Base-by-base conservation (phyloP, 1,284 basidiomycete species). In the Cryptococcus wingfieldii region DNA sequence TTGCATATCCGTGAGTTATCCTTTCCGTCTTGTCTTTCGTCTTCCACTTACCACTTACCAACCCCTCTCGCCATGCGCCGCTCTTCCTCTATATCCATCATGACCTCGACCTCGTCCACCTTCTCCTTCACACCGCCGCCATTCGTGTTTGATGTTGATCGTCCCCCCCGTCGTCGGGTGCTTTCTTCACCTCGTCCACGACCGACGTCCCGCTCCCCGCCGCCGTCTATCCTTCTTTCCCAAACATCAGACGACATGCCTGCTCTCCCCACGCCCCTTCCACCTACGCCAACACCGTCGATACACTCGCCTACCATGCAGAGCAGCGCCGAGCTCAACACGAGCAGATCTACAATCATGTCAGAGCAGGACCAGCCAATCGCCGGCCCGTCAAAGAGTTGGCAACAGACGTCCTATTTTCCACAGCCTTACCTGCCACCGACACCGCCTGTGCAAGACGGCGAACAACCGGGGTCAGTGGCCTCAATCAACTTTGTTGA, bases 261-360 rank as follows among this genome's bases (percentile, higher is more conserved):
- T 31, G 55, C 56, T 51, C 39, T 63, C 25, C 57, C 54, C 6
- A 39, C 54, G 5, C 54, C 43, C 31, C 55, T 65, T 46, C 68
- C 68, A 16, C 66, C 68, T 25, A 71, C 69, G 43, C 69, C 69
- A 12, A 45, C 63, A 38, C 64, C 69, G 7, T 71, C 68, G 1
- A 50, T 67, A 12, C 58, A 56, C 47, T 56, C 58, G 9, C 64
- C 67, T 10, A 55, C 58, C 5, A 55, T 54, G 13, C 56, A 55
- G 19, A 48, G 48, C 43, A 48, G 38, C 28, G 56, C 43, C 45
- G 39, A 31, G 27, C 39, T 46, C 39, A 45, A 27, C 55, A 39
- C 39, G 13, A 38, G 4, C 50, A 44, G 16, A 39, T 43, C 4
- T 16, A 39, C 31, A 13, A 55, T 27, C 25, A 55, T 56, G 49